Evolutionary conservation across 257 asterid species (phyloP).

Genomic region (Primulina tabacum): DNA sequence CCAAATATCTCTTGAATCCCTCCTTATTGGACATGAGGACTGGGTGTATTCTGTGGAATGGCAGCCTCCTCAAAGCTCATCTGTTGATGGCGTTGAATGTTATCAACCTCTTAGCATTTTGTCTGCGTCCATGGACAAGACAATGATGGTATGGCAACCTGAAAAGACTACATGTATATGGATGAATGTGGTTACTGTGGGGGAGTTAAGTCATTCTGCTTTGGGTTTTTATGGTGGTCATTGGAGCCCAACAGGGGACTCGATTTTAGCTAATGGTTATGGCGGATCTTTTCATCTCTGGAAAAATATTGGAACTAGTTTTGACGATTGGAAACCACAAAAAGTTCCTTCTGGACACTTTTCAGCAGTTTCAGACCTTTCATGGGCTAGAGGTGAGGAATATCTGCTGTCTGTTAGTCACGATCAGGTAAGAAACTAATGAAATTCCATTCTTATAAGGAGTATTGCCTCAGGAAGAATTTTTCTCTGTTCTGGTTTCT

Average conservation of each 20-base stretch:
- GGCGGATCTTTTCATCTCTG: slow-evolving; percentile 95
- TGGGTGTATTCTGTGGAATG: slow-evolving; percentile 98
- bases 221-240: slow-evolving; percentile 95
- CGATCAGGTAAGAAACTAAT: slow-evolving; percentile 71
- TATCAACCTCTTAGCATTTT: slow-evolving; percentile 84
- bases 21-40: slow-evolving; percentile 95
- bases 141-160: slow-evolving; percentile 99
- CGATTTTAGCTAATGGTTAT: slow-evolving; percentile 90
- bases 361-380: slow-evolving; percentile 79
- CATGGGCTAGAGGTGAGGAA: slow-evolving; percentile 79
- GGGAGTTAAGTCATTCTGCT: slow-evolving; percentile 93
- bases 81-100: slow-evolving; percentile 44
- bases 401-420: slow-evolving; percentile 88
- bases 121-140: slow-evolving; percentile 97
- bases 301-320: slow-evolving; percentile 61
- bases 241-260: slow-evolving; percentile 76
- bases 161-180: slow-evolving; percentile 93
- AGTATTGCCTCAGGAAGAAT: neutral
- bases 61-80: slow-evolving; percentile 71
- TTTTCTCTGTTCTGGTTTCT: neutral
- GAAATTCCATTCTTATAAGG: neutral
- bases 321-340: slow-evolving; percentile 26
- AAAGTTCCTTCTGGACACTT: slow-evolving; percentile 97
- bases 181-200: slow-evolving; percentile 96
- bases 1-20: slow-evolving; percentile 84